phyloP scores from a whole-genome alignment of 2,329 filamentous ascomycete genomes.

The Fusarium piperis region DNA sequence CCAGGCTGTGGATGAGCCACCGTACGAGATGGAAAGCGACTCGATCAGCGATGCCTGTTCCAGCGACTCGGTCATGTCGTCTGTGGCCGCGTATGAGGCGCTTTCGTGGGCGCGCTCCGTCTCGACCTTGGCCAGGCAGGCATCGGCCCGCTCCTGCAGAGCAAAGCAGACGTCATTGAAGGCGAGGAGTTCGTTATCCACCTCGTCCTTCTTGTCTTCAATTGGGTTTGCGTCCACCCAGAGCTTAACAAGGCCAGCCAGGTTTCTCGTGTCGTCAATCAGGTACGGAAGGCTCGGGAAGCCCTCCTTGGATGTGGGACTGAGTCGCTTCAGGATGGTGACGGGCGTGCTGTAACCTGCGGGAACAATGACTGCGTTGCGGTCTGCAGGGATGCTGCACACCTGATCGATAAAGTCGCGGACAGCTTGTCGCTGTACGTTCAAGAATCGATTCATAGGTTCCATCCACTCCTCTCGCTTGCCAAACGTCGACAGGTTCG shows the following conservation, averaged over 20 bases:
- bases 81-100: slow-evolving; percentile 42
- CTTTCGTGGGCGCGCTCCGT: slow-evolving; percentile 52
- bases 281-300: slow-evolving; percentile 94
- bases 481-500: slow-evolving; percentile 90
- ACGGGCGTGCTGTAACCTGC: slow-evolving; percentile 93
- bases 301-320: slow-evolving; percentile 84
- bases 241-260: slow-evolving; percentile 82
- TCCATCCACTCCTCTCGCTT: slow-evolving; percentile 99
- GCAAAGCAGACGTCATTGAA: slow-evolving; percentile 63
- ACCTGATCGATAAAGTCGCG: slow-evolving; percentile 88
- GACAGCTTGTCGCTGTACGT: slow-evolving; percentile 78
- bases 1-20: slow-evolving; percentile 40
- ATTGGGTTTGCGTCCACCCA: slow-evolving; percentile 71
- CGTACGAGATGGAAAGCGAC: slow-evolving; percentile 45
- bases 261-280: slow-evolving; percentile 87
- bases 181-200: slow-evolving; percentile 61
- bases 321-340: slow-evolving; percentile 85
- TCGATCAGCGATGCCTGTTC: slow-evolving; percentile 56
- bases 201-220: slow-evolving; percentile 47
- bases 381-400: slow-evolving; percentile 82
- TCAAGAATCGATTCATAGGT: slow-evolving; percentile 92
- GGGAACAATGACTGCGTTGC: slow-evolving; percentile 71
- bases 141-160: slow-evolving; percentile 61
- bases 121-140: slow-evolving; percentile 62
- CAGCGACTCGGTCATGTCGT: slow-evolving; percentile 58